Evolutionary conservation across 352 stramenopile genomes (phyloP).

Genomic region (Globisporangium spinosum): DNA sequence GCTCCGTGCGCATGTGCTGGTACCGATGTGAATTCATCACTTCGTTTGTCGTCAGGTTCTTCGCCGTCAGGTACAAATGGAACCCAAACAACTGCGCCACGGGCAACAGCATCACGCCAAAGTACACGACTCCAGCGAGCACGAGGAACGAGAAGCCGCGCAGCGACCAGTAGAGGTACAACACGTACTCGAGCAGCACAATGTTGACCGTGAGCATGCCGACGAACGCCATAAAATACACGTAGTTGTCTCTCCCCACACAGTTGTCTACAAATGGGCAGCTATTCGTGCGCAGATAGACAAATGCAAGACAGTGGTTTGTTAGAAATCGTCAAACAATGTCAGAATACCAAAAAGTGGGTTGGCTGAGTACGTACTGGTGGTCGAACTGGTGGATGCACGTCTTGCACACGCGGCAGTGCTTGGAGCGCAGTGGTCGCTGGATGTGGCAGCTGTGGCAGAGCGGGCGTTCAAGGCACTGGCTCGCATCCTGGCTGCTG

Average conservation of each 20-base stretch:
- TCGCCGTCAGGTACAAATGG: conserved; percentile 68
- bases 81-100: conserved; percentile 56
- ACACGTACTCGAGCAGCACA: conserved; percentile 49
- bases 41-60: conserved; percentile 81
- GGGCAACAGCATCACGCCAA: conserved; percentile 42
- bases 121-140: conserved; percentile 40
- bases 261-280: conserved; percentile 99
- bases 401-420: conserved; percentile 90
- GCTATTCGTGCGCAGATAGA: conserved; percentile 26
- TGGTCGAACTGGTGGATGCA: conserved; percentile 98
- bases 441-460: conserved; percentile 85
- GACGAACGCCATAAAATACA: conserved; percentile 76
- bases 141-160: conserved; percentile 33
- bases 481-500: conserved; percentile 28
- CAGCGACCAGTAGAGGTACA: conserved; percentile 52
- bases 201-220: conserved; percentile 42
- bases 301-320: not conserved
- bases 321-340: conserved; percentile 26
- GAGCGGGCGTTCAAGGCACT: conserved; percentile 57
- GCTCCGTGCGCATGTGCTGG: conserved; percentile 32
- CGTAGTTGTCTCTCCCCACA: conserved; percentile 97
- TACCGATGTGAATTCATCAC: conserved; percentile 70
- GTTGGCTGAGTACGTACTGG: conserved; percentile 71
- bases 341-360: not conserved
- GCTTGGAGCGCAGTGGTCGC: conserved; percentile 70